Percentiles rank a stretch among this genome's conserved stretches.
phyloP scores from a whole-genome alignment of 169 alveolate genomes.

The Plasmodium inui region DNA sequence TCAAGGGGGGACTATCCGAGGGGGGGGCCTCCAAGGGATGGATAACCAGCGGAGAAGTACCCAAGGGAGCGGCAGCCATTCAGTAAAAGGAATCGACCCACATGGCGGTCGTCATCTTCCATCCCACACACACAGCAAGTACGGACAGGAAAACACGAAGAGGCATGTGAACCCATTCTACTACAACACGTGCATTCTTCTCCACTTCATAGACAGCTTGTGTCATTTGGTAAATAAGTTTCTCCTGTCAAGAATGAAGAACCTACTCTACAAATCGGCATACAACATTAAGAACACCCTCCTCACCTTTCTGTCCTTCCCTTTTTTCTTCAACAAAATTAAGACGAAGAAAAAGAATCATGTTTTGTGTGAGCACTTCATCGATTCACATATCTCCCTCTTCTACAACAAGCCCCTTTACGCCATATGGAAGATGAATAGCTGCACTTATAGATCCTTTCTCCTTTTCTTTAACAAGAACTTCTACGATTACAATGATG shows the following conservation, averaged over 20 bases:
- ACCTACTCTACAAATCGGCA: slow-evolving; percentile 37
- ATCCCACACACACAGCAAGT: neutral
- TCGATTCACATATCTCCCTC: slow-evolving; percentile 47
- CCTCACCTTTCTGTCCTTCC: slow-evolving; percentile 50
- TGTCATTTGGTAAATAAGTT: slow-evolving; percentile 24
- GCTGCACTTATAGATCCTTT: slow-evolving; percentile 49
- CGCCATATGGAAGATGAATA: slow-evolving; percentile 32
- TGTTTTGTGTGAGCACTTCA: slow-evolving; percentile 49
- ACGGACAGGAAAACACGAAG: neutral
- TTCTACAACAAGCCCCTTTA: slow-evolving; percentile 18
- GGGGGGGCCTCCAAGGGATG: neutral
- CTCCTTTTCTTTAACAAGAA: slow-evolving; percentile 24
- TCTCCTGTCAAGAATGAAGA: slow-evolving; percentile 2
- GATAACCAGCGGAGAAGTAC: neutral
- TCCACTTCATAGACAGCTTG: slow-evolving; percentile 19
- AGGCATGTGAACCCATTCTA: slow-evolving; percentile 7
- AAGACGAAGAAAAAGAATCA: neutral
- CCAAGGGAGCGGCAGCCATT: neutral
- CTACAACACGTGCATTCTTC: slow-evolving; percentile 17
- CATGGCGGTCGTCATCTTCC: neutral
- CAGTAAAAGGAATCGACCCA: neutral
- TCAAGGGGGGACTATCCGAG: neutral
- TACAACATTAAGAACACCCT: slow-evolving; percentile 46
- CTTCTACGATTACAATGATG: slow-evolving; percentile 28
- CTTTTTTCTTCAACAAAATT: slow-evolving; percentile 40